Percentiles rank a stretch among this genome's conserved stretches.
These are phyloP conservation scores for Barnettozyma populi DNA, from an alignment of 805 yeast species.

Conservation along the genomic window DNA sequence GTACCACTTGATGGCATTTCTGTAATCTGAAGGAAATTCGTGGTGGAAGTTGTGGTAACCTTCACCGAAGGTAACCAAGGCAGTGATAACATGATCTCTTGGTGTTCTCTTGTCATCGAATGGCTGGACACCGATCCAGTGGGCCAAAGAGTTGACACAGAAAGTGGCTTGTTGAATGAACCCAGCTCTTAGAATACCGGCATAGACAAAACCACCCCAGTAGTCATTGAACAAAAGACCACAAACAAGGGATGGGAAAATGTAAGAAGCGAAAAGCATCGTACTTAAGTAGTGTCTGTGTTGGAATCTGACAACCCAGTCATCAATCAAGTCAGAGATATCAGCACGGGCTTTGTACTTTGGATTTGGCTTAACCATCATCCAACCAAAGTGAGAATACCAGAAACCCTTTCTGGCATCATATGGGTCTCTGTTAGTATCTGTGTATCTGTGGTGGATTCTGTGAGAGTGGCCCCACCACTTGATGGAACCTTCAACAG, in stretches of 20 bases:
- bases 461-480: slow-evolving; percentile 90
- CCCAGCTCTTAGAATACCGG: slow-evolving; percentile 64
- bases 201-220: slow-evolving; percentile 71
- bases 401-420: slow-evolving; percentile 82
- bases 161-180: slow-evolving; percentile 80
- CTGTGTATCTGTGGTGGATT: slow-evolving; percentile 83
- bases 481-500: slow-evolving; percentile 79
- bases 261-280: slow-evolving; percentile 56
- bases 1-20: slow-evolving; percentile 84
- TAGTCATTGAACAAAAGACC: slow-evolving; percentile 55
- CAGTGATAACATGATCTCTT: slow-evolving; percentile 75
- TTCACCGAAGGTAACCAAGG: slow-evolving; percentile 81
- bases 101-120: slow-evolving; percentile 86
- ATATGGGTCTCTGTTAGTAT: slow-evolving; percentile 77
- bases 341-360: slow-evolving; percentile 56
- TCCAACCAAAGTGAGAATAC: slow-evolving; percentile 86
- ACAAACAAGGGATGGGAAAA: slow-evolving; percentile 56
- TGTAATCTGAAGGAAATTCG: slow-evolving; percentile 84
- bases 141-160: slow-evolving; percentile 82
- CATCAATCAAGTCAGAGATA: slow-evolving; percentile 70
- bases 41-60: slow-evolving; percentile 90
- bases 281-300: slow-evolving; percentile 68
- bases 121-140: slow-evolving; percentile 82
- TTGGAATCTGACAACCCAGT: slow-evolving; percentile 76
- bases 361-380: slow-evolving; percentile 76